Evolutionary conservation across 495 filamentous ascomycete genomes (phyloP).

Genomic region (Penicillium riverlandense): DNA sequence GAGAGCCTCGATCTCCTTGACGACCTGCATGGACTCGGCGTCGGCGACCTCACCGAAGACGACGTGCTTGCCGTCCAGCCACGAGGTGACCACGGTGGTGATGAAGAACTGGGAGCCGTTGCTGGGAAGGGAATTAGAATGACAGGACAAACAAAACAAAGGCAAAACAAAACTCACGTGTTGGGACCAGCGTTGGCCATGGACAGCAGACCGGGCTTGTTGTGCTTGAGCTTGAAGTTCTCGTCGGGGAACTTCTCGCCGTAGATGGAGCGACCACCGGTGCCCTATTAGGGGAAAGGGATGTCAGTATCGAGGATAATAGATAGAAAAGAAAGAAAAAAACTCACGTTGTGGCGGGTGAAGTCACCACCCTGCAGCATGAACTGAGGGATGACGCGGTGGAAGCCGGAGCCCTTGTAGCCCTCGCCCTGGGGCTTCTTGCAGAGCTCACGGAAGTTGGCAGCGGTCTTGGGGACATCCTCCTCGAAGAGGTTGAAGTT

Average conservation of each 20-base stretch:
- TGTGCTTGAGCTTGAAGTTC: constrained; percentile 84
- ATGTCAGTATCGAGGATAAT: not conserved
- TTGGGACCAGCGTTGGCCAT: constrained; percentile 96
- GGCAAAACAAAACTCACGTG: constrained; percentile 48
- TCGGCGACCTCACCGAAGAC: constrained; percentile 93
- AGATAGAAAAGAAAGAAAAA: not conserved
- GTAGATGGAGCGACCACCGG: constrained; percentile 94
- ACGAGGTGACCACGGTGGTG: constrained; percentile 84
- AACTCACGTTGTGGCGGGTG: constrained; percentile 78
- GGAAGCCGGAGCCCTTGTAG: constrained; percentile 88
- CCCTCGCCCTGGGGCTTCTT: constrained; percentile 84
- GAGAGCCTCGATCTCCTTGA: constrained; percentile 67
- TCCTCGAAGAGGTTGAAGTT: constrained; percentile 86
- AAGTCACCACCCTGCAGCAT: constrained; percentile 99
- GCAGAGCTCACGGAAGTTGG: constrained; percentile 95
- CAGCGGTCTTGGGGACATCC: constrained; percentile 83
- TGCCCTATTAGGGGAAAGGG: constrained; percentile 42
- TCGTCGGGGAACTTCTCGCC: constrained; percentile 97
- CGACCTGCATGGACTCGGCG: constrained; percentile 51
- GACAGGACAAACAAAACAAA: not conserved
- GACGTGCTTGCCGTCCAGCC: constrained; percentile 95
- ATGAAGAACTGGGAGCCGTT: constrained; percentile 99
- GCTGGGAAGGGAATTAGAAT: constrained; percentile 35
- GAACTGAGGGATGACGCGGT: constrained; percentile 95
- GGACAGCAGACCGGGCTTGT: constrained; percentile 79